A percentile compares a stretch with the other conserved stretches of the same genome.
These are phyloP conservation scores for Fagus crenata DNA, from an alignment of 306 rosid species.

Conservation along the genomic window DNA sequence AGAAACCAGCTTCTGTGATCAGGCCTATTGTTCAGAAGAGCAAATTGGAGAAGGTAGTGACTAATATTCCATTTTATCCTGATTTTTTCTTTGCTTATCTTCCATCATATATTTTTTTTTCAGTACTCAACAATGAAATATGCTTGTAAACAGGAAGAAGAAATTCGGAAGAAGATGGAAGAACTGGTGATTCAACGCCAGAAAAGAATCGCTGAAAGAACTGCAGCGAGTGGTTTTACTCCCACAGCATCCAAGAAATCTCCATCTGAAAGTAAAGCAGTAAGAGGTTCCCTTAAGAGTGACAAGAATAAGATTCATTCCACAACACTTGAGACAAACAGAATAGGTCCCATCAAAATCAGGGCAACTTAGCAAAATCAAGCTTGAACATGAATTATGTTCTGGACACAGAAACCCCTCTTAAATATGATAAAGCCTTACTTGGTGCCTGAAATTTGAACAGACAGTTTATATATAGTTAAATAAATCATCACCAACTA, in stretches of 20 bases:
- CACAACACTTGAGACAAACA: constrained; percentile 31
- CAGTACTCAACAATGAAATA: constrained; percentile 22
- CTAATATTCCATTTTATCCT: constrained; percentile 12
- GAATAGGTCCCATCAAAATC: constrained; percentile 44
- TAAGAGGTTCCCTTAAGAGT: constrained; percentile 37
- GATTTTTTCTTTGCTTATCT: constrained; percentile 11
- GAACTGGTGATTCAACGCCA: constrained; percentile 49
- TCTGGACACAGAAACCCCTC: background rate
- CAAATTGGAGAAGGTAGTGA: constrained; percentile 56
- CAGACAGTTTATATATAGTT: background rate
- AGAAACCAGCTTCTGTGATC: constrained; percentile 31
- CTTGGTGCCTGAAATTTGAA: background rate
- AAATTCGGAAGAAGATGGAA: constrained; percentile 58
- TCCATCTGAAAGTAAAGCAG: constrained; percentile 35
- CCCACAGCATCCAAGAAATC: constrained; percentile 34
- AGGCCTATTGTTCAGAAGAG: constrained; percentile 56
- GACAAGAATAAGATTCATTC: constrained; percentile 44
- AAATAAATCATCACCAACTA: background rate
- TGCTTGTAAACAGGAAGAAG: constrained; percentile 57
- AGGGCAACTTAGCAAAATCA: constrained; percentile 35
- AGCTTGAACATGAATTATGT: background rate
- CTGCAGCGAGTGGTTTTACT: constrained; percentile 44
- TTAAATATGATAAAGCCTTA: background rate
- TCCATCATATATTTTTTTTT: background rate
- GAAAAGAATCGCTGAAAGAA: constrained; percentile 68